phyloP scores from a whole-genome alignment of 78 protist genomes.

The Dictyostelium discoideum region DNA sequence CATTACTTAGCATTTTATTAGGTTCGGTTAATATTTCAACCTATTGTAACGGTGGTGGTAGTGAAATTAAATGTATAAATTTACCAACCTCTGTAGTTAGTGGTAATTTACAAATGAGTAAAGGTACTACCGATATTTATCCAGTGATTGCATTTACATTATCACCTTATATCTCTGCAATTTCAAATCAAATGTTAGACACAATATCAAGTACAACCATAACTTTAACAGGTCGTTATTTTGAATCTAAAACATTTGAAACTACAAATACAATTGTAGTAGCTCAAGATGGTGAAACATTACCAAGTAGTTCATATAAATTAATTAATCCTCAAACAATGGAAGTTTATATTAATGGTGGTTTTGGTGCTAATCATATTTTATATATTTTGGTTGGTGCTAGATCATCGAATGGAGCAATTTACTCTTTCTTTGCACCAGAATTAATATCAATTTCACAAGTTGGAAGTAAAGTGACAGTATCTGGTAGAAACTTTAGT shows the following conservation, averaged over 20 bases:
- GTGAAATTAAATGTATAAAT: not conserved
- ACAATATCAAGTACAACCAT: not conserved
- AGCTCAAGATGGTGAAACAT: not conserved
- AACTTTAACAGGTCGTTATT: slow-evolving; percentile 21
- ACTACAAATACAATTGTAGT: not conserved
- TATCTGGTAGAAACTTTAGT: not conserved
- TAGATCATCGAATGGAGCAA: not conserved
- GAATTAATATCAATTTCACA: not conserved
- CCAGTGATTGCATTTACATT: not conserved
- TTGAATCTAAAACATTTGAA: not conserved
- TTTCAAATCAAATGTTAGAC: not conserved
- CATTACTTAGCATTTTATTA: not conserved
- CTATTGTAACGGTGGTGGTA: not conserved
- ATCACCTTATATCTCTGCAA: not conserved
- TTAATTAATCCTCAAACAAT: not conserved
- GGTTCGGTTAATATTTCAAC: not conserved
- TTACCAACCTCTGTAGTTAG: not conserved
- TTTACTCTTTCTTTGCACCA: not conserved
- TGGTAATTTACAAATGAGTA: not conserved
- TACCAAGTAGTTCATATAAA: not conserved
- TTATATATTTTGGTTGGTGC: not conserved
- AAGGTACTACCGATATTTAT: not conserved
- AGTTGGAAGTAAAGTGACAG: not conserved
- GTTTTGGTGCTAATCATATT: not conserved
- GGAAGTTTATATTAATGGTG: not conserved